Conservation (phyloP, 768 basidiomycete species). For the Cystoderma amianthinum region DNA sequence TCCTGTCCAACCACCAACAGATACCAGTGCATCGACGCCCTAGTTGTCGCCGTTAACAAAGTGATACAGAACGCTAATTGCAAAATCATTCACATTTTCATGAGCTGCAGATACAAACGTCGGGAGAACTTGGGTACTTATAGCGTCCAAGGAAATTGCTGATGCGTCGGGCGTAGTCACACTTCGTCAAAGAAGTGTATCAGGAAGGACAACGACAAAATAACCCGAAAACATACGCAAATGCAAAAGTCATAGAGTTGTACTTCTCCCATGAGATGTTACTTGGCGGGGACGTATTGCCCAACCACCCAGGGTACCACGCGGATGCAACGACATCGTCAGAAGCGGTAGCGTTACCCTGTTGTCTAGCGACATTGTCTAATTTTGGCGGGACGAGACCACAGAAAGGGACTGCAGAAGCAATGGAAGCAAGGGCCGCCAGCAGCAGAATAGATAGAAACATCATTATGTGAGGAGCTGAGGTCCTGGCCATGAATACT, state of each 20-base stretch:
- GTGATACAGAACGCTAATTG: not conserved
- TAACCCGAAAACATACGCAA: slow-evolving; percentile 29
- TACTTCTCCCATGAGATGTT: slow-evolving; percentile 51
- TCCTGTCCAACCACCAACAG: slow-evolving; percentile 71
- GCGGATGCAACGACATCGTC: slow-evolving; percentile 37
- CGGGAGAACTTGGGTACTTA: slow-evolving; percentile 41
- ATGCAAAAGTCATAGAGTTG: slow-evolving; percentile 38
- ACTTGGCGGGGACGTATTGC: slow-evolving; percentile 27
- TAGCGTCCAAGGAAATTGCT: slow-evolving; percentile 26
- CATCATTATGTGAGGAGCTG: not conserved
- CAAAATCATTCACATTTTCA: slow-evolving; percentile 23
- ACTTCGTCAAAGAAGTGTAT: slow-evolving; percentile 12
- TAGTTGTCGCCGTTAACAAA: slow-evolving; percentile 14
- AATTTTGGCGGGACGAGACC: slow-evolving; percentile 21
- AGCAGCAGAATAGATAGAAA: slow-evolving; percentile 15
- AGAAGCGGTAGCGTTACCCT: slow-evolving; percentile 4
- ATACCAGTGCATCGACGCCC: slow-evolving; percentile 49
- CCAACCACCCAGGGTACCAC: slow-evolving; percentile 54
- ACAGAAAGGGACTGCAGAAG: slow-evolving; percentile 21
- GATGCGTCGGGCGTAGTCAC: slow-evolving; percentile 25
- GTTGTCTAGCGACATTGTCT: not conserved
- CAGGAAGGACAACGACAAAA: not conserved
- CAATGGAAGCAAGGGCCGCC: slow-evolving; percentile 17
- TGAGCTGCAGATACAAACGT: slow-evolving; percentile 47
- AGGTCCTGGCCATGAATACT: not conserved